Base-by-base conservation (phyloP, 306 rosid species). In the Fragaria iinumae region DNA sequence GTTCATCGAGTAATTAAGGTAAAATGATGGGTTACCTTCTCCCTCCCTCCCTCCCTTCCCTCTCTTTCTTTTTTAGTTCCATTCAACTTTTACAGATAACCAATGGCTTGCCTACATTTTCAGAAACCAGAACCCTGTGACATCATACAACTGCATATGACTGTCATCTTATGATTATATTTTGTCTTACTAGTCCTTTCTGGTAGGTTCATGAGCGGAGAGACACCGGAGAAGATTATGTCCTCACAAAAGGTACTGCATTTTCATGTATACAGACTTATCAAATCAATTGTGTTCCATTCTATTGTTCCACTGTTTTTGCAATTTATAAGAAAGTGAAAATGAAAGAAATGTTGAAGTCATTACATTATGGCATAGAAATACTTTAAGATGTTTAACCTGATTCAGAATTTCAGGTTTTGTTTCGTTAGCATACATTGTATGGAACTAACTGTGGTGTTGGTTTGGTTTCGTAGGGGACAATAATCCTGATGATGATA, bases 1-100 rank as follows among this genome's bases (percentile, higher is more conserved):
- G 97, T 88, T 72, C 98, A 93, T 69, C 90, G 96, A 50, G 97
- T 90, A 73, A 88, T 87, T 77, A 67, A 88, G 93, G 98, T 86
- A 69, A 76, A 77, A 52, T 17, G 73, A 67, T 80, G 47, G 36
- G 43, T 27, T 29, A 38, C 38, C 29, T n/a, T 55, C 60, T 52
- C 23, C 25, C n/a, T 53, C 9, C 59, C 4, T 70, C 27, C 74
- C 73, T 79, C 7, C 41, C 41, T 38, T 38, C 41, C 7, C 80
- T 29, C 66, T 25, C 8, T 38, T 38, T 38, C 8, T 45, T 77
- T 48, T 52, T 12, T 47, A 12, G 14, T 36, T 12, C 18, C 11
- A 4, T 29, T 63, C 43, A 32, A 63, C 20, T 29, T 4, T 32
- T 63, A 63, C 68, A 63, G 11, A 63, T 32, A 63, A 13, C n/a